A percentile compares a stretch with the other conserved stretches of the same genome.
Evolutionary conservation across 306 rosid genomes (phyloP).

Genomic region (Sophora flavescens): DNA sequence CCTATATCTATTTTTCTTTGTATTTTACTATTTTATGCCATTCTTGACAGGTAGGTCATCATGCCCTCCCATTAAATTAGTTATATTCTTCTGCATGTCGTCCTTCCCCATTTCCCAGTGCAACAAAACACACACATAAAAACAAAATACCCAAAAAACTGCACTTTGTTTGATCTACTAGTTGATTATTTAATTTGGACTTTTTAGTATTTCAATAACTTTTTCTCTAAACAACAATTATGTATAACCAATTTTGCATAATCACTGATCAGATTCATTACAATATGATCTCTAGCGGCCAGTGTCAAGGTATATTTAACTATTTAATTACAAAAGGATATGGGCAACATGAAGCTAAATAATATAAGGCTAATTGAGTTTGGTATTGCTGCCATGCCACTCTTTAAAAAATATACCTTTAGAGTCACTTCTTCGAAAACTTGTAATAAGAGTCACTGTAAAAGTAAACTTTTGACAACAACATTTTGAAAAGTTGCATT

Average conservation of each 20-base stretch:
- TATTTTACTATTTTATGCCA: slow-evolving; percentile 45
- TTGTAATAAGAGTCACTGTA: slow-evolving; percentile 55
- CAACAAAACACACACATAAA: slow-evolving; percentile 46
- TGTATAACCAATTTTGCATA: slow-evolving; percentile 51
- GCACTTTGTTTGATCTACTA: slow-evolving; percentile 57
- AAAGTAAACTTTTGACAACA: slow-evolving; percentile 57
- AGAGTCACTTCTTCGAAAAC: slow-evolving; percentile 57
- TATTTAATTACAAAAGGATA: not conserved
- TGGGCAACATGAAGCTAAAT: slow-evolving; percentile 43
- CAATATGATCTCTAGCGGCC: slow-evolving; percentile 41
- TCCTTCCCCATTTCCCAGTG: slow-evolving; percentile 49
- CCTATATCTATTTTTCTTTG: slow-evolving; percentile 34
- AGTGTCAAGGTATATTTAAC: slow-evolving; percentile 1
- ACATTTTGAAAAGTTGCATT: slow-evolving; percentile 58
- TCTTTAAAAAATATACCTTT: slow-evolving; percentile 49
- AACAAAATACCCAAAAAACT: slow-evolving; percentile 64
- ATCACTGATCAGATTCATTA: slow-evolving; percentile 51
- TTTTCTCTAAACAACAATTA: slow-evolving; percentile 46
- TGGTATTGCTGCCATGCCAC: slow-evolving; percentile 54
- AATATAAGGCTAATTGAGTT: slow-evolving; percentile 33
- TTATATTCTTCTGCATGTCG: slow-evolving; percentile 46
- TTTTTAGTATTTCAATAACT: slow-evolving; percentile 47
- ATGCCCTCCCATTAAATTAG: slow-evolving; percentile 72
- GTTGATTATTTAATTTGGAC: slow-evolving; percentile 41
- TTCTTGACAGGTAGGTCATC: slow-evolving; percentile 79